A percentile compares a stretch with the other conserved stretches of the same genome.
These are phyloP conservation scores for Tetrahymena elliotti DNA, from an alignment of 73 alveolate genomes.

Conservation along the genomic window DNA sequence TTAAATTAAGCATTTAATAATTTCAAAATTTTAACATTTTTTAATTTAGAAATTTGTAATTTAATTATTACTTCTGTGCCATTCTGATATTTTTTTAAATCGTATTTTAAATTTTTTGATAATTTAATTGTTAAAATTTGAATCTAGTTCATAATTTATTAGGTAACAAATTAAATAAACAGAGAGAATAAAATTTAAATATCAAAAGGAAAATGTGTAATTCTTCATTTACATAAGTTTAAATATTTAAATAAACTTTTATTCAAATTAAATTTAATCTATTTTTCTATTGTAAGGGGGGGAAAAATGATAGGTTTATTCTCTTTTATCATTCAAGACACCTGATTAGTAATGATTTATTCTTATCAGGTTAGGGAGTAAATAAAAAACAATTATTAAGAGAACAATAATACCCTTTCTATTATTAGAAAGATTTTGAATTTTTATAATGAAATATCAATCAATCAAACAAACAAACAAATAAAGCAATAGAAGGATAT, in stretches of 20 bases:
- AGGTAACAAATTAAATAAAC: background rate
- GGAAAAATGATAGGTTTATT: background rate
- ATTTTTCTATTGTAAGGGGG: background rate
- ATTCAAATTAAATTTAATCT: no score
- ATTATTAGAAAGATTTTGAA: background rate
- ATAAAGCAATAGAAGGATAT: background rate
- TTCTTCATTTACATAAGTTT: no score
- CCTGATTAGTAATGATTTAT: background rate
- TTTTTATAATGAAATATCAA: background rate
- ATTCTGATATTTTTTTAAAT: background rate
- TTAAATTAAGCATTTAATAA: no score
- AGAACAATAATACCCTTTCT: background rate
- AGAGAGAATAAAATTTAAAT: background rate
- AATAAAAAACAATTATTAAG: no score
- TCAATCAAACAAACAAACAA: background rate
- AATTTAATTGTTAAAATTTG: background rate
- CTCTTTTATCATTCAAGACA: background rate
- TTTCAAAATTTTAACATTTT: no score
- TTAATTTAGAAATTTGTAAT: no score
- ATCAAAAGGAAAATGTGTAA: background rate
- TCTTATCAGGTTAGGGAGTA: background rate
- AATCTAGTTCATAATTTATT: background rate
- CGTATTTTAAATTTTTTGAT: background rate
- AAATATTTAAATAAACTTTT: background rate
- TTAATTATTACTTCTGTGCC: background rate